Evolutionary conservation across 805 yeast species (phyloP).

Genomic region (Wickerhamomyces canadensis): DNA sequence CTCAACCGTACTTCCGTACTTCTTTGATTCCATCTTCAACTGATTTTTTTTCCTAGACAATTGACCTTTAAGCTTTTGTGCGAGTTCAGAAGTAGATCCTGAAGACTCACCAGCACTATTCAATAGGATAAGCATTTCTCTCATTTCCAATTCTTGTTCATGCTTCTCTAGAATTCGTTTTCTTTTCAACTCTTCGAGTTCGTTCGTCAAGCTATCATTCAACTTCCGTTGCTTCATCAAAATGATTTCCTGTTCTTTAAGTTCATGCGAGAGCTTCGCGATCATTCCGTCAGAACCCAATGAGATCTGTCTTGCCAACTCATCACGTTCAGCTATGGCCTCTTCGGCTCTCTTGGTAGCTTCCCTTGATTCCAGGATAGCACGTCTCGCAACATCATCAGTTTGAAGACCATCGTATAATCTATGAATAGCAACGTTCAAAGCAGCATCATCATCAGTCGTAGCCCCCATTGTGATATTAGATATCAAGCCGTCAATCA

Average conservation of each 20-base stretch:
- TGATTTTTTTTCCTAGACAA: slow-evolving; percentile 33
- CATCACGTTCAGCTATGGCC: slow-evolving; percentile 54
- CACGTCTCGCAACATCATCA: slow-evolving; percentile 79
- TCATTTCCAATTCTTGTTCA: slow-evolving; percentile 69
- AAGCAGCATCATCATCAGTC: slow-evolving; percentile 49
- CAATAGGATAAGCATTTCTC: slow-evolving; percentile 62
- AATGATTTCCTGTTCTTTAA: slow-evolving; percentile 57
- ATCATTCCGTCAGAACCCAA: slow-evolving; percentile 76
- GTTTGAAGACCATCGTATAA: slow-evolving; percentile 70
- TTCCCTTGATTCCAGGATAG: slow-evolving; percentile 51
- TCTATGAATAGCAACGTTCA: slow-evolving; percentile 72
- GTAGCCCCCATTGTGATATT: slow-evolving; percentile 50
- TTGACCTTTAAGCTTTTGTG: slow-evolving; percentile 34
- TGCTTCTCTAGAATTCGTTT: slow-evolving; percentile 58
- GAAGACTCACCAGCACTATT: slow-evolving; percentile 37
- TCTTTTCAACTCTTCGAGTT: slow-evolving; percentile 58
- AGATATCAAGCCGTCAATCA: slow-evolving; percentile 61
- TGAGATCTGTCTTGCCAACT: slow-evolving; percentile 57
- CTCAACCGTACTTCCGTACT: slow-evolving; percentile 53
- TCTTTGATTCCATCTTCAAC: slow-evolving; percentile 38
- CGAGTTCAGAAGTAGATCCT: slow-evolving; percentile 28
- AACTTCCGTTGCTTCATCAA: slow-evolving; percentile 54
- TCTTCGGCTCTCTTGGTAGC: slow-evolving; percentile 48
- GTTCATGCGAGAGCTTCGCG: slow-evolving; percentile 51
- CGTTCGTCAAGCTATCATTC: slow-evolving; percentile 53